phyloP scores from a whole-genome alignment of 495 filamentous ascomycete species.

The Neurospora sp. region DNA sequence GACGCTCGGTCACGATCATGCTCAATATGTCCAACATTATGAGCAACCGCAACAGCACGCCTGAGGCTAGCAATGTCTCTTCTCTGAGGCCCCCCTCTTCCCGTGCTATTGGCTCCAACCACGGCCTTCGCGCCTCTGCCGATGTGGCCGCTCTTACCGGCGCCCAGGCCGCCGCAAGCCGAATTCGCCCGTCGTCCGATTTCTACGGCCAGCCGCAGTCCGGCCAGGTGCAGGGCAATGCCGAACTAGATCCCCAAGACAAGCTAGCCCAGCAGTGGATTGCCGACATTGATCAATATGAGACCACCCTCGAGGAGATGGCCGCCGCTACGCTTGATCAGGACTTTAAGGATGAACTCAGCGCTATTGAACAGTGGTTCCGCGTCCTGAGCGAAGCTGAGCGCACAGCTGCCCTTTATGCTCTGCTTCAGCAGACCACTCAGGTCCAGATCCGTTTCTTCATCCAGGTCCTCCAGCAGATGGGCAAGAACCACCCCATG shows the following conservation, averaged over 20 bases:
- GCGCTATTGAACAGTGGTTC: conserved; percentile 99
- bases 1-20: conserved; percentile 23
- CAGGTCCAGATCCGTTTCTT: conserved; percentile 99
- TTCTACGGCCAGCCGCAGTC: conserved; percentile 71
- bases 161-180: conserved; percentile 56
- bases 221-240: conserved; percentile 46
- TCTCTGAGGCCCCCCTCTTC: conserved; percentile 84
- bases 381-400: conserved; percentile 94
- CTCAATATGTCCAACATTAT: conserved; percentile 58
- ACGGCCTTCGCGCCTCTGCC: conserved; percentile 87
- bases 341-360: conserved; percentile 98
- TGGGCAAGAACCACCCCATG: conserved; percentile 97
- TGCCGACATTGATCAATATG: conserved; percentile 95
- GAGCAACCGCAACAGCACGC: conserved; percentile 95
- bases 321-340: conserved; percentile 94
- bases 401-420: conserved; percentile 88
- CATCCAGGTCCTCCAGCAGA: conserved; percentile 95
- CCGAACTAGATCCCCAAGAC: conserved; percentile 71
- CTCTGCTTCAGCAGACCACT: conserved; percentile 91
- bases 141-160: conserved; percentile 85
- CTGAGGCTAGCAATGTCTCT: conserved; percentile 72
- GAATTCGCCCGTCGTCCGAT: conserved; percentile 90
- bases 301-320: conserved; percentile 97
- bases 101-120: conserved; percentile 65
- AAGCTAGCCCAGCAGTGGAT: conserved; percentile 97